These are phyloP conservation scores for Amborella trichopoda DNA, from an alignment of 164 flowering plant species.

Conservation along the genomic window DNA sequence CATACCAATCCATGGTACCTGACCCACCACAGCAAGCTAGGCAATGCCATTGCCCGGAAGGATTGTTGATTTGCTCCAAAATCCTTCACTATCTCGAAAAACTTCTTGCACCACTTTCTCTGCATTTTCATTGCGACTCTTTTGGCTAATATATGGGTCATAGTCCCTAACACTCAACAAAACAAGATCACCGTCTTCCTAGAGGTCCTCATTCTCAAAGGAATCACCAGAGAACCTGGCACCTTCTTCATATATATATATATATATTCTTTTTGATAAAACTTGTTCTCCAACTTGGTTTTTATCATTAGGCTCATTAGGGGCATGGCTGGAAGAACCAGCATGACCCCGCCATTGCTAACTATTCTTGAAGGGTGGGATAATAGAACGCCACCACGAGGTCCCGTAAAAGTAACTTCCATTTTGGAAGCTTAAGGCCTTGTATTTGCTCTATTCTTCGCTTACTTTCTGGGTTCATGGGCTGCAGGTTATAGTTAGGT, in stretches of 20 bases:
- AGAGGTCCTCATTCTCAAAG: slow-evolving; percentile 21
- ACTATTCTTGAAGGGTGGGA: slow-evolving; percentile 57
- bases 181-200: slow-evolving; percentile 49
- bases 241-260: no score
- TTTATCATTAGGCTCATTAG: no score
- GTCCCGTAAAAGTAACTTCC: slow-evolving; percentile 12
- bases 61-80: slow-evolving; percentile 46
- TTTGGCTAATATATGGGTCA: slow-evolving; percentile 59
- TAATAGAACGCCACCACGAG: slow-evolving; percentile 19
- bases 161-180: slow-evolving; percentile 36
- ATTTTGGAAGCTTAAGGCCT: no score
- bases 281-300: no score
- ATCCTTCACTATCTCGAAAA: slow-evolving; percentile 47
- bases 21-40: slow-evolving; percentile 94
- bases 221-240: slow-evolving; percentile 9
- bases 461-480: no score
- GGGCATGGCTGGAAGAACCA: no score
- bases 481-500: no score
- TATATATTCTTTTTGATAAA: no score
- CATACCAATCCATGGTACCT: slow-evolving; percentile 91
- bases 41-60: slow-evolving; percentile 88
- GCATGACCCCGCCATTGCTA: no score
- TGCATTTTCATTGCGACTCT: slow-evolving; percentile 60
- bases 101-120: slow-evolving; percentile 41
- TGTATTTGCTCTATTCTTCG: no score